A percentile compares a stretch with the other conserved stretches of the same genome.
Conservation (phyloP, 2,329 filamentous ascomycete genomes). For the Fusarium fujikuroi region DNA sequence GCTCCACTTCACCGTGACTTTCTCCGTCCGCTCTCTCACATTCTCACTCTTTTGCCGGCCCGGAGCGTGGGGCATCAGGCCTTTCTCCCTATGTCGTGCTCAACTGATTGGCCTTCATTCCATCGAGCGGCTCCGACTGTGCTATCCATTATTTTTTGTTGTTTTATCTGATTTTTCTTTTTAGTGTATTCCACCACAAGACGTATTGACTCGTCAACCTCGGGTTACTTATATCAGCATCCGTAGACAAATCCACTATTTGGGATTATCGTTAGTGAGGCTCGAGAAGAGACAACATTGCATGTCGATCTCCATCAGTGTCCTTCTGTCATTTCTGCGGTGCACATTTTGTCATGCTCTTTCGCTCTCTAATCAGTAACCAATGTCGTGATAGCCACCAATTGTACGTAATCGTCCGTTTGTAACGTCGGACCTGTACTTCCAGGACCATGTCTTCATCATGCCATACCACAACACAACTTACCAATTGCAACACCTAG, state of each 20-base stretch:
- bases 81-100: constrained; percentile 43
- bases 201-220: constrained; percentile 16
- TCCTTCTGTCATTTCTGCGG: not conserved
- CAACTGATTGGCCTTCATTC: constrained; percentile 50
- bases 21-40: constrained; percentile 11
- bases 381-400: constrained; percentile 22
- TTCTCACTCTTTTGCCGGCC: constrained; percentile 33
- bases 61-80: constrained; percentile 47
- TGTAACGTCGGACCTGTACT: constrained; percentile 25
- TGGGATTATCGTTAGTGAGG: constrained; percentile 14
- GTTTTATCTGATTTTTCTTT: constrained; percentile 23
- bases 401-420: constrained; percentile 42
- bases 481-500: constrained; percentile 28
- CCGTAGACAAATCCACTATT: constrained; percentile 11
- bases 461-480: constrained; percentile 26
- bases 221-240: constrained; percentile 23
- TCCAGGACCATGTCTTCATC: constrained; percentile 27
- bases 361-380: constrained; percentile 28
- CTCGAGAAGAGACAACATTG: constrained; percentile 17
- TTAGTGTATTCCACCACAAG: constrained; percentile 13
- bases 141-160: constrained; percentile 3
- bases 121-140: constrained; percentile 37
- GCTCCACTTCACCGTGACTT: constrained; percentile 39
- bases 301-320: constrained; percentile 18
- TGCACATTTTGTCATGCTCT: constrained; percentile 27